Percentiles rank a stretch among this genome's conserved stretches.
Evolutionary conservation across 805 yeast genomes (phyloP).

Genomic region (Diddensiella santjacobensis): DNA sequence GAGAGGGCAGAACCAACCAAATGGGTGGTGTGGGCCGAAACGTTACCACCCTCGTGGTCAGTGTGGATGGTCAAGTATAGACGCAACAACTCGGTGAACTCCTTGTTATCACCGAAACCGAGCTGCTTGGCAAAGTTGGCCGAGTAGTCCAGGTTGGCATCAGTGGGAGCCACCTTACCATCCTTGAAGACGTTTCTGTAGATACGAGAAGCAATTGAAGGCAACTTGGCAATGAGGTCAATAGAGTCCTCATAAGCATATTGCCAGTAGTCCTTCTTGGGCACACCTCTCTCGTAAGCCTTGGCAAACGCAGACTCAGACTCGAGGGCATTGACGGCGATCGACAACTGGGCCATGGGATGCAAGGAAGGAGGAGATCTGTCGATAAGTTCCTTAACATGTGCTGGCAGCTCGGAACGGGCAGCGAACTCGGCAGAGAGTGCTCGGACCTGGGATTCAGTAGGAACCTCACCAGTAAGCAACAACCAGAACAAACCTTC

Average conservation of each 20-base stretch:
- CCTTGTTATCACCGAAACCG: slow-evolving; percentile 48
- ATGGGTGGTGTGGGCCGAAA: slow-evolving; percentile 77
- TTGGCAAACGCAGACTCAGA: slow-evolving; percentile 78
- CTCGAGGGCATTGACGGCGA: slow-evolving; percentile 78
- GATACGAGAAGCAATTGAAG: slow-evolving; percentile 75
- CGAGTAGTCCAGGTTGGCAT: slow-evolving; percentile 61
- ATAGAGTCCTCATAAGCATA: slow-evolving; percentile 78
- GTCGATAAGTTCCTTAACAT: slow-evolving; percentile 69
- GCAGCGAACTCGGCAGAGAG: slow-evolving; percentile 75
- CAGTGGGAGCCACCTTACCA: slow-evolving; percentile 55
- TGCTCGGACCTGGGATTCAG: slow-evolving; percentile 63
- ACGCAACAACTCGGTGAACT: slow-evolving; percentile 66
- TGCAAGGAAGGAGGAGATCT: slow-evolving; percentile 70
- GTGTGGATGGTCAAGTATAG: slow-evolving; percentile 71
- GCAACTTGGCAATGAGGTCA: slow-evolving; percentile 76
- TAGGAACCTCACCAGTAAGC: slow-evolving; percentile 79
- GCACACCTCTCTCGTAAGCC: slow-evolving; percentile 80
- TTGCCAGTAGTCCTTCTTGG: slow-evolving; percentile 79
- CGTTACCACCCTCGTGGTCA: slow-evolving; percentile 84
- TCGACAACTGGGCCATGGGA: slow-evolving; percentile 88
- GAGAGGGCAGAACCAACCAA: slow-evolving; percentile 78
- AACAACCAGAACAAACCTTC: slow-evolving; percentile 81
- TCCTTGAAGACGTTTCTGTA: slow-evolving; percentile 82
- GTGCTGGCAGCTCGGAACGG: slow-evolving; percentile 72
- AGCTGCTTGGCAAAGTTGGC: slow-evolving; percentile 63